Evolutionary conservation across 371 early-diverging fungal genomes (phyloP).

Genomic region (Zancudomyces culisetae): DNA sequence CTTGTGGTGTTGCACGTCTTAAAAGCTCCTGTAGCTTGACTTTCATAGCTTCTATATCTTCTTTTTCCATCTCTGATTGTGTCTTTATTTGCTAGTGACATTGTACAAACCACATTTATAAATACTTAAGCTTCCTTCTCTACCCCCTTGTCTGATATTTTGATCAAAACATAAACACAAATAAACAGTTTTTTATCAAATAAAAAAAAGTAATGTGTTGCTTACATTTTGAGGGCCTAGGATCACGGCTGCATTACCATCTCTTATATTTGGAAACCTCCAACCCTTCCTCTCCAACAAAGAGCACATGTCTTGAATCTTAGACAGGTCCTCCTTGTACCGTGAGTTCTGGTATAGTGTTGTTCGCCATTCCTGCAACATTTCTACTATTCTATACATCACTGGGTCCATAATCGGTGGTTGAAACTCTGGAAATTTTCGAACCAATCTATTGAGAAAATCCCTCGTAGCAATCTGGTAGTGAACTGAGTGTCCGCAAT

Average conservation of each 20-base stretch:
- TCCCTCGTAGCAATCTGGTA: constrained; percentile 82
- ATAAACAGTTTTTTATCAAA: no score
- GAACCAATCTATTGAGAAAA: constrained; percentile 81
- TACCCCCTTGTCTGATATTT: no score
- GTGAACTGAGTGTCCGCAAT: constrained; percentile 92
- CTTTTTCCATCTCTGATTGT: constrained; percentile 80
- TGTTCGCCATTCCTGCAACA: constrained; percentile 82
- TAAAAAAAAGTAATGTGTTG: not conserved
- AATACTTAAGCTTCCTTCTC: not conserved
- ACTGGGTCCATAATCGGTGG: constrained; percentile 22
- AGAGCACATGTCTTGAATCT: constrained; percentile 83
- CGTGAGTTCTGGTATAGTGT: constrained; percentile 61
- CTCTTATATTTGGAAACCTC: constrained; percentile 61
- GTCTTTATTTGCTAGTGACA: constrained; percentile 37
- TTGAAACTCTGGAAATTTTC: constrained; percentile 63
- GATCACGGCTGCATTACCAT: constrained; percentile 35
- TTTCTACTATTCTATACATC: constrained; percentile 65
- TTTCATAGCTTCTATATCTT: constrained; percentile 63
- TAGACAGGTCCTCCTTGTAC: constrained; percentile 68
- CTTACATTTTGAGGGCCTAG: constrained; percentile 30
- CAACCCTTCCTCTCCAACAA: constrained; percentile 73
- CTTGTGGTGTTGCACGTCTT: constrained; percentile 77
- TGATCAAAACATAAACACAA: no score
- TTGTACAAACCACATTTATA: not conserved
- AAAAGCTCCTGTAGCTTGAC: constrained; percentile 88